A percentile compares a stretch with the other conserved stretches of the same genome.
Evolutionary conservation across 2,329 filamentous ascomycete genomes (phyloP).

Genomic region (Ophiostoma pallidulum): DNA sequence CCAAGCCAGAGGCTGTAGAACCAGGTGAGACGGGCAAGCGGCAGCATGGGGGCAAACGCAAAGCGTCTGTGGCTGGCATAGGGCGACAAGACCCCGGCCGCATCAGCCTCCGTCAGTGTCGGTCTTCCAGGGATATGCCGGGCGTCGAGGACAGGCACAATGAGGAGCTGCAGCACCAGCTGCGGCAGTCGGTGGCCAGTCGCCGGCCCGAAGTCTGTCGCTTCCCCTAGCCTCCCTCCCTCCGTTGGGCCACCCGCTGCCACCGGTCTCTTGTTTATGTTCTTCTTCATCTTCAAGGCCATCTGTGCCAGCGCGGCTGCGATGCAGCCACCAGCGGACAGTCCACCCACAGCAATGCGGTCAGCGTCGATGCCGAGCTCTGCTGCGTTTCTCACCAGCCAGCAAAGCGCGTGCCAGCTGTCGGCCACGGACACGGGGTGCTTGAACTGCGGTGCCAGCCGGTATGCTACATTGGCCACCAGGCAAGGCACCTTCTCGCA

Average conservation of each 20-base stretch:
- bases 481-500: conserved; percentile 2
- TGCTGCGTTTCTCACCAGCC: conserved; percentile 26
- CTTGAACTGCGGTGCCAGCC: conserved; percentile 39
- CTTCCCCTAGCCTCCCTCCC: no score
- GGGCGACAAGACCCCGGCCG: not conserved
- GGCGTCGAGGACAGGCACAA: conserved; percentile 30
- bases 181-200: no score
- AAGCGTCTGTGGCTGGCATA: conserved; percentile 10
- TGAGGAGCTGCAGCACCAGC: conserved; percentile 25
- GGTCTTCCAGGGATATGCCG: conserved; percentile 13
- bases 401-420: conserved; percentile 21
- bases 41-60: conserved; percentile 13
- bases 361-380: conserved; percentile 18
- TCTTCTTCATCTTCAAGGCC: no score
- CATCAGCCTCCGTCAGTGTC: not conserved
- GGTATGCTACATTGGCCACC: conserved; percentile 32
- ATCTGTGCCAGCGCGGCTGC: conserved; percentile 29
- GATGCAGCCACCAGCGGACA: conserved; percentile 23
- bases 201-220: no score
- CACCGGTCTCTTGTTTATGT: conserved; percentile 19
- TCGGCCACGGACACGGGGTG: conserved; percentile 38
- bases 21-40: conserved; percentile 12
- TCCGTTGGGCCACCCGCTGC: no score
- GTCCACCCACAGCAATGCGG: conserved; percentile 21
- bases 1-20: conserved; percentile 15